Evolutionary conservation across 2,329 filamentous ascomycete species (phyloP).

Genomic region (Botrytis pseudocinerea): DNA sequence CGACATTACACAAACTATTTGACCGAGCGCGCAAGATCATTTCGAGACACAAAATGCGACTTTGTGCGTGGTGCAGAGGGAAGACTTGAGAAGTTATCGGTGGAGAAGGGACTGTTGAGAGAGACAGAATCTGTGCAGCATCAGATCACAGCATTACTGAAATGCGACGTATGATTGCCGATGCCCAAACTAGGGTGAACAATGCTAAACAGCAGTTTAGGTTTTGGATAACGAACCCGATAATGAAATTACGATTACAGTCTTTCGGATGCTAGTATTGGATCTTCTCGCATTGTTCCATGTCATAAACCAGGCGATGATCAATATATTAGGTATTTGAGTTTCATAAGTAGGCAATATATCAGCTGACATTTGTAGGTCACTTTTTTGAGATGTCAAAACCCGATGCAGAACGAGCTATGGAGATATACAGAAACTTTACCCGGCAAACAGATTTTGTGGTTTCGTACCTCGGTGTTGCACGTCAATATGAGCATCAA

Average conservation of each 20-base stretch:
- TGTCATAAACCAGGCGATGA: slow-evolving; percentile 93
- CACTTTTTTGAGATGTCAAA: slow-evolving; percentile 99
- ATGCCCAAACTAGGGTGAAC: neutral
- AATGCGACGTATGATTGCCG: slow-evolving; percentile 75
- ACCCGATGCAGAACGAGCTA: slow-evolving; percentile 85
- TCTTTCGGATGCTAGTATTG: slow-evolving; percentile 86
- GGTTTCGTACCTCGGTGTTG: slow-evolving; percentile 83
- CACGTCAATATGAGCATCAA: slow-evolving; percentile 86
- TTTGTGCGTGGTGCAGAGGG: slow-evolving; percentile 83
- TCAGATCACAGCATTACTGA: slow-evolving; percentile 80
- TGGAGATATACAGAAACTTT: slow-evolving; percentile 90
- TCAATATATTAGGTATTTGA: slow-evolving; percentile 83
- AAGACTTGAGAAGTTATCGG: slow-evolving; percentile 77
- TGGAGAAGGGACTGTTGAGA: slow-evolving; percentile 88
- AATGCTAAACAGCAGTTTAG: slow-evolving; percentile 48
- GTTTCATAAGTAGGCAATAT: neutral
- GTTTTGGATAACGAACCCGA: slow-evolving; percentile 85
- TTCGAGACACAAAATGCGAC: slow-evolving; percentile 80
- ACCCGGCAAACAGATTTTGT: slow-evolving; percentile 90
- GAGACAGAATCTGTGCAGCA: slow-evolving; percentile 90
- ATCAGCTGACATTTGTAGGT: slow-evolving; percentile 53
- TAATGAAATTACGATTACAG: slow-evolving; percentile 94
- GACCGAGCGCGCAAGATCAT: slow-evolving; percentile 77
- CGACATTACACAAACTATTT: slow-evolving; percentile 88
- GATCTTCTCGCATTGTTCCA: slow-evolving; percentile 90